A percentile compares a stretch with the other conserved stretches of the same genome.
Evolutionary conservation across 2,329 filamentous ascomycete genomes (phyloP).

Genomic region (Diplodia mutila): DNA sequence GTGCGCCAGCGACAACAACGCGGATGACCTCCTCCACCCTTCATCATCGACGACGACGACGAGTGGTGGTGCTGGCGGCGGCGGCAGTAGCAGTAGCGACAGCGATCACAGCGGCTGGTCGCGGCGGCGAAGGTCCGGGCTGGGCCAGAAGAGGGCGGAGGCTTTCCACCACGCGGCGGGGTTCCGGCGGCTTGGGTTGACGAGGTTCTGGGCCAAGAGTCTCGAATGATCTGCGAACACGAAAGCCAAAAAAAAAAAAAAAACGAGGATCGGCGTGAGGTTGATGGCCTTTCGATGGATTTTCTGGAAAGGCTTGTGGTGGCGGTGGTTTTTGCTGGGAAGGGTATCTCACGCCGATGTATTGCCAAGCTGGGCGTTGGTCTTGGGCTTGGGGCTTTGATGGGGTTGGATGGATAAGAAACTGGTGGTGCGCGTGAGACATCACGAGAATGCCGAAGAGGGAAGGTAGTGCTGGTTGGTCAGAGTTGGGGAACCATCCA

Average conservation of each 20-base stretch:
- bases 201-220: not conserved
- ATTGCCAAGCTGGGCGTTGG: not conserved
- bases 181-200: slow-evolving; percentile 1
- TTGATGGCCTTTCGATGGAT: not conserved
- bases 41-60: not conserved
- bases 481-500: not conserved
- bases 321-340: not conserved
- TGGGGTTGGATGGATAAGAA: not conserved
- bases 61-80: not conserved
- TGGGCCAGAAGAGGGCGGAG: not conserved
- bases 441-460: not conserved
- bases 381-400: not conserved
- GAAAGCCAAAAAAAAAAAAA: not conserved
- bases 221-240: not conserved
- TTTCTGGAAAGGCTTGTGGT: not conserved
- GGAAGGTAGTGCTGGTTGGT: not conserved
- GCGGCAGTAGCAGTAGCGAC: too few species aligned
- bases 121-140: not conserved
- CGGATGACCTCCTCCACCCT: too few species aligned
- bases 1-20: not conserved
- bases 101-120: too few species aligned
- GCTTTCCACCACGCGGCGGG: slow-evolving; percentile 1
- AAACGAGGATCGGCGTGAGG: too few species aligned
- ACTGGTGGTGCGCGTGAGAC: not conserved
- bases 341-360: not conserved